Evolutionary conservation across 1,284 basidiomycete genomes (phyloP).

Genomic region (Pulchroboletus neoregius): DNA sequence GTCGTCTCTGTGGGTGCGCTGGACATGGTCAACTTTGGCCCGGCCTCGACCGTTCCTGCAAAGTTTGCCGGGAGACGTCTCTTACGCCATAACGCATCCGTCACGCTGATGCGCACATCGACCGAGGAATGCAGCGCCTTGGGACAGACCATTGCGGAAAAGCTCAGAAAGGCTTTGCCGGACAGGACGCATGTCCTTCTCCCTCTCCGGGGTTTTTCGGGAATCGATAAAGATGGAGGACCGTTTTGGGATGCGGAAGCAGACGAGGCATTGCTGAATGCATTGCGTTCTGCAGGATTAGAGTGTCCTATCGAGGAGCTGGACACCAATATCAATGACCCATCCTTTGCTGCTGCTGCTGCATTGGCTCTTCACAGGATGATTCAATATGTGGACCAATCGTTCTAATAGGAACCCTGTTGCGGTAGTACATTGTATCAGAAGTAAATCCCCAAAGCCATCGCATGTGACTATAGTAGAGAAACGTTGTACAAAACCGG

Average conservation of each 20-base stretch:
- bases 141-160: slow-evolving; percentile 21
- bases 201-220: slow-evolving; percentile 27
- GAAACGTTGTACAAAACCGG: slow-evolving; percentile 4
- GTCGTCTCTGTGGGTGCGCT: slow-evolving; percentile 30
- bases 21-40: slow-evolving; percentile 32
- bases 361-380: slow-evolving; percentile 21
- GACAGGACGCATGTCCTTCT: slow-evolving; percentile 21
- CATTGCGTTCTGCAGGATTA: slow-evolving; percentile 16
- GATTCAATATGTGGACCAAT: slow-evolving; percentile 12
- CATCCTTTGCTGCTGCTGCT: slow-evolving; percentile 20
- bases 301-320: slow-evolving; percentile 22
- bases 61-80: slow-evolving; percentile 17
- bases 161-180: slow-evolving; percentile 19
- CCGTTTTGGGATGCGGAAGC: slow-evolving; percentile 28
- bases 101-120: slow-evolving; percentile 32
- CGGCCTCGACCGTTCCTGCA: slow-evolving; percentile 20
- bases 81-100: slow-evolving; percentile 22
- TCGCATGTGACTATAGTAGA: slow-evolving; percentile 15
- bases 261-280: slow-evolving; percentile 19
- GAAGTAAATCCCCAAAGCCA: slow-evolving; percentile 3
- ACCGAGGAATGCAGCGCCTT: slow-evolving; percentile 22
- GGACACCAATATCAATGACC: slow-evolving; percentile 25
- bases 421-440: slow-evolving; percentile 1
- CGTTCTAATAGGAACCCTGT: not conserved
- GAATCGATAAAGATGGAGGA: slow-evolving; percentile 20